A percentile compares a stretch with the other conserved stretches of the same genome.
Conservation (phyloP, 2,329 filamentous ascomycete genomes). For the Chrysosporium keratinophilum region DNA sequence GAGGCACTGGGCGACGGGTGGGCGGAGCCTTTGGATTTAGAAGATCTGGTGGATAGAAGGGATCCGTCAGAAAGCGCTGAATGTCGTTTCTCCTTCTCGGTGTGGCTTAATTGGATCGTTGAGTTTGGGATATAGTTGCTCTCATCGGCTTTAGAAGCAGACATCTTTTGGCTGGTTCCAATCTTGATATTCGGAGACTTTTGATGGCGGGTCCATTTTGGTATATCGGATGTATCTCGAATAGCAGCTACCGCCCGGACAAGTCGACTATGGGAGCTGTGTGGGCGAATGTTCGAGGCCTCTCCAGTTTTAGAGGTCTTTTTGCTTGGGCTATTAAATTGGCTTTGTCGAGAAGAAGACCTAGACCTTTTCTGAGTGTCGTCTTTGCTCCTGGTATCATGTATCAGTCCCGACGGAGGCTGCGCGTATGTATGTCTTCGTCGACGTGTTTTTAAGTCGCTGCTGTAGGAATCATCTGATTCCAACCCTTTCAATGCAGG, state of each 20-base stretch:
- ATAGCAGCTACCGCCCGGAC: conserved; percentile 10
- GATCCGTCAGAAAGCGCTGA: neutral
- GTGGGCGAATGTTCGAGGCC: conserved; percentile 10
- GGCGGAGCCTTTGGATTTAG: neutral
- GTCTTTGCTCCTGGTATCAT: conserved; percentile 12
- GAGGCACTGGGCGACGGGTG: neutral
- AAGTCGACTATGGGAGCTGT: conserved; percentile 12
- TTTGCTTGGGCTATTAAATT: neutral
- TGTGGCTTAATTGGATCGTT: neutral
- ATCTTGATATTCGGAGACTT: neutral
- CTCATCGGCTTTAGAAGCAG: neutral
- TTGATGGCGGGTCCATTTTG: neutral
- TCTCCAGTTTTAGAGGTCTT: conserved; percentile 5
- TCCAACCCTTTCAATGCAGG: conserved; percentile 17
- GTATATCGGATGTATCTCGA: conserved; percentile 7
- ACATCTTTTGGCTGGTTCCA: neutral
- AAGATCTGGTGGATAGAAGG: neutral
- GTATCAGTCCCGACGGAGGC: conserved; percentile 21
- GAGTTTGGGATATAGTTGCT: neutral
- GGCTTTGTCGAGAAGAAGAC: neutral
- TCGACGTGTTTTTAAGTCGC: conserved; percentile 15
- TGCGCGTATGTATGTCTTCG: conserved; percentile 35
- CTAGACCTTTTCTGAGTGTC: neutral
- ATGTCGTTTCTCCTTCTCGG: neutral
- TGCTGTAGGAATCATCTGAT: neutral